These are phyloP conservation scores for Auxenochlorella pyrenoidosa DNA, from an alignment of 139 green algal genomes.

Conservation along the genomic window DNA sequence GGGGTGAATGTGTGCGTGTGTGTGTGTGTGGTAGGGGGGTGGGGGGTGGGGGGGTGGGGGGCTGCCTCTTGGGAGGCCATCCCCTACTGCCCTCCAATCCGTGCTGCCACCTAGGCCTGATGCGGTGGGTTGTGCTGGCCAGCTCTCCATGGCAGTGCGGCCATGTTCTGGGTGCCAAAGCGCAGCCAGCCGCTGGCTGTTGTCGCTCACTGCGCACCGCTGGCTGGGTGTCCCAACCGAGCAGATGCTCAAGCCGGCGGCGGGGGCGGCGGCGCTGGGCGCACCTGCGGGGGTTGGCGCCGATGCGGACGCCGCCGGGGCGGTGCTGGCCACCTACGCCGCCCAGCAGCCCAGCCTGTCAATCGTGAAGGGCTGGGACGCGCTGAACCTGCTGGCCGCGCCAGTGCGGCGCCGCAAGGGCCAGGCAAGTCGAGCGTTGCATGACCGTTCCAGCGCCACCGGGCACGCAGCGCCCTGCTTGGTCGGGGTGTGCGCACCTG, in stretches of 20 bases:
- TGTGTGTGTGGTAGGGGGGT: too few relatives aligned
- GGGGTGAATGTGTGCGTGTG: too few relatives aligned
- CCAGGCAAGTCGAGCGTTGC: background rate
- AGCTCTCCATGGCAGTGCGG: too few relatives aligned
- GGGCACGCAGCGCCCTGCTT: background rate
- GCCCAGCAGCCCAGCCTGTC: slow-evolving; percentile 44
- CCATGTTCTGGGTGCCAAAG: too few relatives aligned
- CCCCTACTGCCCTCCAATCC: too few relatives aligned
- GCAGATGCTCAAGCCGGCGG: slow-evolving; percentile 27
- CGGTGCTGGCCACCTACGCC: slow-evolving; percentile 9
- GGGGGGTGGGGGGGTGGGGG: too few relatives aligned
- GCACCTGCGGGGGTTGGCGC: background rate
- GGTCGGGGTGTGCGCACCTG: too few relatives aligned
- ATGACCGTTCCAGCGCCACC: too few relatives aligned
- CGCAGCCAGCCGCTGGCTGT: background rate
- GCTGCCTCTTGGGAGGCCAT: too few relatives aligned
- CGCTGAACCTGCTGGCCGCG: slow-evolving; percentile 19
- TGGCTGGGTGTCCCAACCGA: background rate
- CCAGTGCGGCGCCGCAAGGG: slow-evolving; percentile 3
- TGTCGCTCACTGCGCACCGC: background rate
- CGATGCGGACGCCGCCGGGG: background rate
- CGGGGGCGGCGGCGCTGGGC: background rate
- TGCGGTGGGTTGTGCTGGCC: too few relatives aligned
- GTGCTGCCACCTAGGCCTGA: too few relatives aligned
- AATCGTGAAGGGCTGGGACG: slow-evolving; percentile 30